Evolutionary conservation across 305 asterid species (phyloP), one percentile per base, ranked within the genome.

Genomic region (Stenogyne calaminthoides): DNA sequence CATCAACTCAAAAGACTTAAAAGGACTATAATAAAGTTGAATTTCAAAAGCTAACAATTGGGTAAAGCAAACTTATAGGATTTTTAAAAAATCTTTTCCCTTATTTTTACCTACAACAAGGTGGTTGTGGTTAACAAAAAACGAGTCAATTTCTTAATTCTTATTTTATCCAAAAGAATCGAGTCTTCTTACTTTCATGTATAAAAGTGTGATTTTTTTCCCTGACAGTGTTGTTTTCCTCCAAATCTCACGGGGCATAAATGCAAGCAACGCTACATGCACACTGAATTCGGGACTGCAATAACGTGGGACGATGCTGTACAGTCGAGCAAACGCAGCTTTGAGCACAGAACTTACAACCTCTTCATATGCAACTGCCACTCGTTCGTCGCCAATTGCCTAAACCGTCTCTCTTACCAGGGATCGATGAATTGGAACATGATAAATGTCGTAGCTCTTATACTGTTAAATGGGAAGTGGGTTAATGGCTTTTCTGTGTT

Each of bases 291-390:
- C 3, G 99, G 98, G 42, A 74, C 91, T 9, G 88, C 95, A 9
- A 82, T 91, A 64, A 80, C 93, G 7, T 95, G 99, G 99, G 97
- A 95, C 47, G 97, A 90, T 4, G 93, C 98, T 9, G 34, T 92
- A 16, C 87, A 82, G 11, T 82, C 87, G 4, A 86, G 90, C 40
- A 44, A 70, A 7, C 89, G 87, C 42, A 78, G 76, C 20, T 89
- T 83, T 44, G 99, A 91, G 88, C 76, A 80, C 91, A 86, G 73
- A 80, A 86, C 92, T 2, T 90, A 92, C 86, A 95, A 92, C 81
- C 89, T 90, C 72, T 92, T 95, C 83, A 89, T 96, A 0, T 92
- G 97, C 89, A 95, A 95, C 89, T 83, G 95, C 80, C 91, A 95
- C 81, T 89, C 96, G 1, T 92, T 89, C 10, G 89, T 82, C 7